A percentile compares a stretch with the other conserved stretches of the same genome.
Evolutionary conservation across 192 early-diverging fungal species (phyloP).

Genomic region (Entomortierella parvispora): DNA sequence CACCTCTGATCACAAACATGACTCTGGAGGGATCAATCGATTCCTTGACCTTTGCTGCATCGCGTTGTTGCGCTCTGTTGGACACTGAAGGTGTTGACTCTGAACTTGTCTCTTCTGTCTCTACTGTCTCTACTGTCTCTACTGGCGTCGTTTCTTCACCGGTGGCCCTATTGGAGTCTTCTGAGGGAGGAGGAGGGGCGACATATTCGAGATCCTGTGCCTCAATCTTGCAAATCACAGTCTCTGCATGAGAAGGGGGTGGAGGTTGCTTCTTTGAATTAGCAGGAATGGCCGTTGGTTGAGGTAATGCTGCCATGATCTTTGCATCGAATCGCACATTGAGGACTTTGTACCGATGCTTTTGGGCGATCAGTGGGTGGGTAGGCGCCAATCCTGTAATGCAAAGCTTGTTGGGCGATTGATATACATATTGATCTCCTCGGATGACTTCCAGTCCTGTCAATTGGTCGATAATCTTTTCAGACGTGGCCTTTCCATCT

Average conservation of each 20-base stretch:
- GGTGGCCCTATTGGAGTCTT: background rate
- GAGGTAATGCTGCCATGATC: conserved; percentile 19
- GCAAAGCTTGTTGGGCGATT: conserved; percentile 51
- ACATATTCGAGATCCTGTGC: conserved; percentile 14
- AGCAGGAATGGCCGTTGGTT: conserved; percentile 36
- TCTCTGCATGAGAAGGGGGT: conserved; percentile 30
- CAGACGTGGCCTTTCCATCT: conserved; percentile 22
- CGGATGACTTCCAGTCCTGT: conserved; percentile 29
- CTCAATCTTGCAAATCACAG: conserved; percentile 46
- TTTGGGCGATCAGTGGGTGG: conserved; percentile 30
- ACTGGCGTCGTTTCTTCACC: background rate
- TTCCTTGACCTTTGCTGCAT: conserved; percentile 7
- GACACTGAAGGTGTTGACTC: background rate
- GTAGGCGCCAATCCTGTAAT: conserved; percentile 40
- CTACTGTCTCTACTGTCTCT: background rate
- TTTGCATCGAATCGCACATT: conserved; percentile 28
- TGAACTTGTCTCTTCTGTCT: background rate
- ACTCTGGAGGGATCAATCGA: conserved; percentile 37
- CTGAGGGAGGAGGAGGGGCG: background rate
- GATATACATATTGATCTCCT: conserved; percentile 44
- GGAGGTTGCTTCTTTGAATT: conserved; percentile 41
- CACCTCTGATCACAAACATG: conserved; percentile 34
- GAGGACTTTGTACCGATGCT: conserved; percentile 31
- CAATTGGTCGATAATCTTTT: conserved; percentile 31
- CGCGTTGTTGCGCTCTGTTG: background rate